A percentile compares a stretch with the other conserved stretches of the same genome.
These are phyloP conservation scores for Fomitopsis betulina DNA, from an alignment of 1,284 basidiomycete species.

Conservation along the genomic window DNA sequence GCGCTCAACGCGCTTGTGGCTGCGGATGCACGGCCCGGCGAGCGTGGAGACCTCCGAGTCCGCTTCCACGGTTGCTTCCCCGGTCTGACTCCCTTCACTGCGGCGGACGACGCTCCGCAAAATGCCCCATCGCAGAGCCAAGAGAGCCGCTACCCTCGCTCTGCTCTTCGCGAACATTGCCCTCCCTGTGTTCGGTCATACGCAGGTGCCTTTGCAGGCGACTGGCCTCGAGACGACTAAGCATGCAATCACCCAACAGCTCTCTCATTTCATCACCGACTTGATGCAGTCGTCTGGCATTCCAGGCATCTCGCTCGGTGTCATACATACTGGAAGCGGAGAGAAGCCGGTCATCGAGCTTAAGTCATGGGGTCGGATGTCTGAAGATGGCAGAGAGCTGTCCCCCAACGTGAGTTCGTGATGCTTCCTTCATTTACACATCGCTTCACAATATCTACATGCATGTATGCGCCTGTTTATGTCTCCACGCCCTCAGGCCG, in stretches of 20 bases:
- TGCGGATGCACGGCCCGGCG: neutral
- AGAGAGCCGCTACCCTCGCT: too few relatives aligned
- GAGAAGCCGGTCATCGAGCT: conserved; percentile 15
- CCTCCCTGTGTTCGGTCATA: neutral
- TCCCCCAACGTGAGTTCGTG: conserved; percentile 23
- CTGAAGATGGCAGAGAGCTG: conserved; percentile 29
- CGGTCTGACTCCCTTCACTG: too few relatives aligned
- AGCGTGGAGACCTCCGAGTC: neutral
- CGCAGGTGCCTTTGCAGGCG: neutral
- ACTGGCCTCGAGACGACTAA: neutral
- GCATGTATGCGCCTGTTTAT: neutral
- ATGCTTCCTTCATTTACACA: neutral
- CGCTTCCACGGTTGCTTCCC: neutral
- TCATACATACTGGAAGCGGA: conserved; percentile 15
- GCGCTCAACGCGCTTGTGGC: neutral
- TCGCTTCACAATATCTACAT: neutral
- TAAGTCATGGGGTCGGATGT: conserved; percentile 22
- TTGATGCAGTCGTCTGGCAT: conserved; percentile 14
- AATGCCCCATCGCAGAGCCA: too few relatives aligned
- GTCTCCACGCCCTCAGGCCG: neutral
- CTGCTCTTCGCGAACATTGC: neutral
- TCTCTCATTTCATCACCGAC: conserved; percentile 15
- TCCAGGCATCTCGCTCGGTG: conserved; percentile 22
- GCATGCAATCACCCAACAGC: conserved; percentile 16
- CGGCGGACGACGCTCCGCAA: too few relatives aligned